These are phyloP conservation scores for Backusella liffmaniae DNA, from an alignment of 192 early-diverging fungal genomes.

Conservation along the genomic window DNA sequence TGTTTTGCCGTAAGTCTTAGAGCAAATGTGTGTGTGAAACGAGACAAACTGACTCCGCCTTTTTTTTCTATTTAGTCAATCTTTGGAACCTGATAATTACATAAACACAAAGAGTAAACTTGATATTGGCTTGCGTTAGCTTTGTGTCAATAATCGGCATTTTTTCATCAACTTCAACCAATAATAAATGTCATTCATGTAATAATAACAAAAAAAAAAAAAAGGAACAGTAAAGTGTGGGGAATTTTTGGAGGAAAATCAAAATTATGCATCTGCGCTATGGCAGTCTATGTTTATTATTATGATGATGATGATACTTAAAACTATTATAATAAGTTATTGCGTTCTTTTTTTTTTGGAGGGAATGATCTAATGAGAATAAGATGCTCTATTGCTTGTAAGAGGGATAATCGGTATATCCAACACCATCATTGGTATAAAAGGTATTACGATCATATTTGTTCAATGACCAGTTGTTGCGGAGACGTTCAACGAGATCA, in stretches of 20 bases:
- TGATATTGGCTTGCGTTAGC: not conserved
- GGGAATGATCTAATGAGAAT: not conserved
- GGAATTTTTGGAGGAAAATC: not conserved
- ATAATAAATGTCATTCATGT: not conserved
- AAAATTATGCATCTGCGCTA: not conserved
- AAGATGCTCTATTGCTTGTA: not conserved
- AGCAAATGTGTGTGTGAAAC: not conserved
- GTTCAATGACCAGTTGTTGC: conserved; percentile 21
- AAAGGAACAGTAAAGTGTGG: too few relatives aligned
- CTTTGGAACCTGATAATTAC: not conserved
- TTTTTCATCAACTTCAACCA: not conserved
- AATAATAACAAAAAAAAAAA: too few relatives aligned
- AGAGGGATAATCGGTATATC: conserved; percentile 15
- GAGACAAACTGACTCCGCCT: not conserved
- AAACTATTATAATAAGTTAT: not conserved
- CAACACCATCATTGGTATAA: conserved; percentile 3
- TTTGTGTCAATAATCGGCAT: not conserved
- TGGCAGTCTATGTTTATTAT: not conserved
- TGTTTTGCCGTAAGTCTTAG: conserved; percentile 46
- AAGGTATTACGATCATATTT: conserved; percentile 29
- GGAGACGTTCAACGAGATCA: conserved; percentile 27
- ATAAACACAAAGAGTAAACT: not conserved
- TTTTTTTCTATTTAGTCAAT: not conserved
- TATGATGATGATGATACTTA: not conserved
- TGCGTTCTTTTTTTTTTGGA: not conserved